Base-by-base conservation (phyloP, 371 early-diverging fungal species). In the Rhizopus microsporus region DNA sequence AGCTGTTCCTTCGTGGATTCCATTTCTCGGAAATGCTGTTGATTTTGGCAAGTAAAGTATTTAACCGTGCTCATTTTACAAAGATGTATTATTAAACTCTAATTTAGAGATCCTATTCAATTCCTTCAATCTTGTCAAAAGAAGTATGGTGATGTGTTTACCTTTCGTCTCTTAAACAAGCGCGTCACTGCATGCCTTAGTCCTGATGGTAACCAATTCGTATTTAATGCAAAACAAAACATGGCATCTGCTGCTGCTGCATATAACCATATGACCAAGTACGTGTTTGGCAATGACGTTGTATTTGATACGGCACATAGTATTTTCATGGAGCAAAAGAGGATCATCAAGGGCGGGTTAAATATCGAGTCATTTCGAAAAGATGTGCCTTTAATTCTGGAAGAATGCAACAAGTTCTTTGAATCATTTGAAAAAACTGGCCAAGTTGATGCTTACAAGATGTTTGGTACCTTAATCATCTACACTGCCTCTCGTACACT, bases 241-340 rank as follows among this genome's bases (percentile, higher is more conserved):
- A 60, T 89, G 62, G 94, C 92, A 50, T 91, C 92, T 39, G 97
- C 97, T 35, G 97, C 95, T 68, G 95, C 89, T 38, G 96, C 96
- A 35, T 97, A 97, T 78, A 89, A 85, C 64, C 84, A 85, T 32
- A 84, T 97, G 80, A 97, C 97, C 15, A 92, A 89, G 47, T 95
- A 95, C n/a, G 97, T 97, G 35, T 97, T 97, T 77, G 98, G 98
- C 51, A 80, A 77, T 54, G 95, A 90, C 29, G 96, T 97, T 30
- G 96, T 97, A 12, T 97, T 97, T 77, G 98, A 97, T 75, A 92
- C 93, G 45, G 88, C 89, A 13, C 95, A 96, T 77, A 67, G 82
- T 54, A 74, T 92, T 56, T 87, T 97, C 62, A 95, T 97, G 96
- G 97, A 97, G 71, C 97, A 97, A 77, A 97, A 97, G 77, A 90